phyloP scores from a whole-genome alignment of 306 rosid species.

The Lathyrus tuberosus region DNA sequence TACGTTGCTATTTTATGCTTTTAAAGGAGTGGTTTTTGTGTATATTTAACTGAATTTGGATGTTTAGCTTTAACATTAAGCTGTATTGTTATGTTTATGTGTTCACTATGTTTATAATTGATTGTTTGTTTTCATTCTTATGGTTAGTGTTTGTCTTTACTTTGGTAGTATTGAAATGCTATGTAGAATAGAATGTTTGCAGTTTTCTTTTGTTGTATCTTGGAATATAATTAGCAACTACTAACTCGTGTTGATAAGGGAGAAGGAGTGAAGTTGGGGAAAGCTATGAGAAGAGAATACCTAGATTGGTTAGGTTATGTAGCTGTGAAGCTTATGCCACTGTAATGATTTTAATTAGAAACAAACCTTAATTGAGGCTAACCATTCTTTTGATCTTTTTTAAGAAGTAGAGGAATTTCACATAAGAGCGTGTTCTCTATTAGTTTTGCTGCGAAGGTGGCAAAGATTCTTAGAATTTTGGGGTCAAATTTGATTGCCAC shows the following conservation, averaged over 20 bases:
- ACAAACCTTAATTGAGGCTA: not conserved
- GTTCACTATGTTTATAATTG: conserved; percentile 17
- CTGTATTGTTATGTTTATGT: not conserved
- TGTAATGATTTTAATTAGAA: not conserved
- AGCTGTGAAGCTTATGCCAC: not conserved
- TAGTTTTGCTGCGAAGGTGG: conserved; percentile 43
- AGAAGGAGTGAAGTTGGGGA: conserved; percentile 53
- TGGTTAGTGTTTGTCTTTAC: not conserved
- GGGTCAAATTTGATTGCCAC: conserved; percentile 45
- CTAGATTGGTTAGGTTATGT: conserved; percentile 14
- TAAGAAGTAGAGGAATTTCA: conserved; percentile 44
- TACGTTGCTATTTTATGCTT: not conserved
- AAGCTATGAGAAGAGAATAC: conserved; percentile 48
- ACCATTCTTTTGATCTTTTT: conserved; percentile 34
- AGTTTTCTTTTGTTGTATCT: not conserved
- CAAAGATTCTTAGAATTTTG: conserved; percentile 41
- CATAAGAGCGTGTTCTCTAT: conserved; percentile 52
- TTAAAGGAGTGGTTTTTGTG: conserved; percentile 38
- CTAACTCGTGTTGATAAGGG: conserved; percentile 39
- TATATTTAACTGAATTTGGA: conserved; percentile 45
- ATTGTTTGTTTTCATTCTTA: not conserved
- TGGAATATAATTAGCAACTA: not conserved
- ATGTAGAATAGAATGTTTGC: not conserved
- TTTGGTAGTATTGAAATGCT: conserved; percentile 9
- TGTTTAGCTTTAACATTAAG: not conserved